A percentile compares a stretch with the other conserved stretches of the same genome.
phyloP scores from a whole-genome alignment of 2,329 filamentous ascomycete species.

The Penicillium sp. region DNA sequence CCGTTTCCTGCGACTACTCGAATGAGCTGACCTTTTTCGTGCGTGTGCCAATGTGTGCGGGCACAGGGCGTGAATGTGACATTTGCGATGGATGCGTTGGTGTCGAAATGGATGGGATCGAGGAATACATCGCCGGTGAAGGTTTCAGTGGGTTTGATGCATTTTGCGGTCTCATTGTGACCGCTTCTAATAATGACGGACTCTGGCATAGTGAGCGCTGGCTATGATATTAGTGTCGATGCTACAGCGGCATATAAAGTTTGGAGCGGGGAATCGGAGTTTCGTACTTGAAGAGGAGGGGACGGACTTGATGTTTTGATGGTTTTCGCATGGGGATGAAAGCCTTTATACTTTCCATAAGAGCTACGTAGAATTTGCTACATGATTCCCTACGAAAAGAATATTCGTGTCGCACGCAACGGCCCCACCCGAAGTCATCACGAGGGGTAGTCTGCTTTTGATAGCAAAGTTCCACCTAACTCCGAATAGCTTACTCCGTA shows the following conservation, averaged over 20 bases:
- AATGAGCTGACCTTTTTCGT: constrained; percentile 48
- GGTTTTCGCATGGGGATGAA: no score
- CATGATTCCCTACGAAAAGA: no score
- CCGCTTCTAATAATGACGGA: constrained; percentile 6
- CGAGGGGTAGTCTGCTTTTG: not conserved
- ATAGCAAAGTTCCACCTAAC: not conserved
- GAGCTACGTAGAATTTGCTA: no score
- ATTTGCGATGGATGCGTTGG: constrained; percentile 35
- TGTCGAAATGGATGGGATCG: constrained; percentile 27
- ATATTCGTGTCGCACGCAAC: not conserved
- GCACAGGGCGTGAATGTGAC: constrained; percentile 48
- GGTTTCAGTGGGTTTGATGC: constrained; percentile 13
- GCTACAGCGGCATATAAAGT: no score
- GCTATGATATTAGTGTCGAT: not conserved
- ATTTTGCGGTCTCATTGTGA: constrained; percentile 1
- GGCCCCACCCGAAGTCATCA: not conserved
- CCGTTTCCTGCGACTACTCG: constrained; percentile 43
- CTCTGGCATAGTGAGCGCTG: constrained; percentile 1
- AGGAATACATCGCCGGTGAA: constrained; percentile 37
- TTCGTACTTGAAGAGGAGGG: not conserved
- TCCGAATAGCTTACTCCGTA: not conserved
- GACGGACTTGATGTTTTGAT: no score
- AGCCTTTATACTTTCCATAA: no score
- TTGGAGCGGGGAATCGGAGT: no score
- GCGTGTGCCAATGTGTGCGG: constrained; percentile 49